Base-by-base conservation (phyloP, 139 green algal genomes). In the Prasinococcaceae sp. region DNA sequence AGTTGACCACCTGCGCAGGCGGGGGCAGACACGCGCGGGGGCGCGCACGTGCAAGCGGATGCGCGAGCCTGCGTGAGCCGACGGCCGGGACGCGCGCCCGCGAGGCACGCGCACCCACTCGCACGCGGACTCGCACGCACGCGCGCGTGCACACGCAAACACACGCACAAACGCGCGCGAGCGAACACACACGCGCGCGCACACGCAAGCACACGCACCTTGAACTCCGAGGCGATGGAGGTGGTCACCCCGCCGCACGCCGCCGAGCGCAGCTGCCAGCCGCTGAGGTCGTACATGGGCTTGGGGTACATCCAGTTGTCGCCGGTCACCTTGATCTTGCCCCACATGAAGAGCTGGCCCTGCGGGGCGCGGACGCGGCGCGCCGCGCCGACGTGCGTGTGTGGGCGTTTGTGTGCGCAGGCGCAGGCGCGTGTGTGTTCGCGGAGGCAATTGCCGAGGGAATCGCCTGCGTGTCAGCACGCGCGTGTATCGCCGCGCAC, bases 291-390 rank as follows among this genome's bases (percentile, higher is more conserved):
- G 40, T 77, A 56, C 29, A 82, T 55, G 2, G 76, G 69, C 44
- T 72, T 79, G 29, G 86, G 86, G 58, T 90, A 93, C 77, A 92
- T 95, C 19, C 54, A 68, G 61, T 73, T 87, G 73, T 97, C 88
- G 1, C 84, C 85, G n/a, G 55, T 78, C 19, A 68, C 59, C 74
- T 94, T 94, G 16, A 93, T 58, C 69, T 90, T 90, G 66, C 89
- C 89, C 78, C 85, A 97, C 4, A 61, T 67, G 61, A 89, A 93
- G 32, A 96, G 47, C 74, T 92, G 80, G 2, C 72, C 71, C 40
- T 51, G 58, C 42, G 33, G 44, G 39, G n/a, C 16, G 32, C n/a
- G n/a, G n/a, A n/a, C n/a, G n/a, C n/a, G n/a, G n/a, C n/a, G n/a
- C n/a, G n/a, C n/a, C n/a, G n/a, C n/a, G n/a, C n/a, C n/a, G n/a